phyloP scores from a whole-genome alignment of 2,329 filamentous ascomycete genomes.

The Zalaria obscura region DNA sequence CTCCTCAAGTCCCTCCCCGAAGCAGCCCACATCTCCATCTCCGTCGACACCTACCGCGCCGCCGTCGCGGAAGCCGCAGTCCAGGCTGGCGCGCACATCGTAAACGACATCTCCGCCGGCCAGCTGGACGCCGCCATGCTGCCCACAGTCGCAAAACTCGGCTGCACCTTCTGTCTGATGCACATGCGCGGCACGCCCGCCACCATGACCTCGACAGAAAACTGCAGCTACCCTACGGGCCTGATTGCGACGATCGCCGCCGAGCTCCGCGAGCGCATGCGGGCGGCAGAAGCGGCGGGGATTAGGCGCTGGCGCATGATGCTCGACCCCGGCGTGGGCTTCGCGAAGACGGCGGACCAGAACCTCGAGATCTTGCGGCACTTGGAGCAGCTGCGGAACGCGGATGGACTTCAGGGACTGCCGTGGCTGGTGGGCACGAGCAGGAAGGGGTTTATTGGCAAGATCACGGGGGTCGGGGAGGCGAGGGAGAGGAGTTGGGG shows the following conservation, averaged over 20 bases:
- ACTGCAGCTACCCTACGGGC: conserved; percentile 47
- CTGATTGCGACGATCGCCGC: conserved; percentile 49
- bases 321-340: conserved; percentile 85
- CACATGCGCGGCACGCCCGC: conserved; percentile 82
- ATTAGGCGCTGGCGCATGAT: conserved; percentile 88
- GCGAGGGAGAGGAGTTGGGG: conserved; percentile 64
- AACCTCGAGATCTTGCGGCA: conserved; percentile 67
- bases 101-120: conserved; percentile 90
- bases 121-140: conserved; percentile 70
- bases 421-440: conserved; percentile 87
- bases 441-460: conserved; percentile 79
- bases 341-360: conserved; percentile 71
- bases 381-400: conserved; percentile 49
- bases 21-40: conserved; percentile 54
- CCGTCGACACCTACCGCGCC: conserved; percentile 86
- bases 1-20: conserved; percentile 55
- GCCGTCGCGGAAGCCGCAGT: conserved; percentile 65
- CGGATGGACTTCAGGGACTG: conserved; percentile 51
- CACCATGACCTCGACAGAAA: conserved; percentile 57
- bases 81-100: conserved; percentile 69
- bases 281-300: conserved; percentile 65
- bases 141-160: conserved; percentile 58
- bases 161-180: conserved; percentile 73
- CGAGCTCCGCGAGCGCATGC: conserved; percentile 58
- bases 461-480: conserved; percentile 59